Evolutionary conservation across 2,329 filamentous ascomycete species (phyloP).

Genomic region (Alternaria conjuncta): DNA sequence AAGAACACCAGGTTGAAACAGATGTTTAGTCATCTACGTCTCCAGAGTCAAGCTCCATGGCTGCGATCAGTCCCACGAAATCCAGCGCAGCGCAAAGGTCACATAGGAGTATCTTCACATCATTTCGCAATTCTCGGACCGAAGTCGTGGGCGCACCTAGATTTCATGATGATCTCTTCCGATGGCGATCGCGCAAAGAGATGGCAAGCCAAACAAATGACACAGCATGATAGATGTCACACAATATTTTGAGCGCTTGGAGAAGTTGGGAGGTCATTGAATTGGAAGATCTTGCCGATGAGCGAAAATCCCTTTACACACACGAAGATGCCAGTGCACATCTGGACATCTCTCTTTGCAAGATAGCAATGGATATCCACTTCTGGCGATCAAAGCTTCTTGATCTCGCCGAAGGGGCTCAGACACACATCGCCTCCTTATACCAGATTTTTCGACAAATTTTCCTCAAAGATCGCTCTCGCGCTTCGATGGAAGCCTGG

Average conservation of each 20-base stretch:
- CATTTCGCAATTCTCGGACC: not conserved
- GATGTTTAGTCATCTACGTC: not conserved
- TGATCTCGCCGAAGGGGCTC: not conserved
- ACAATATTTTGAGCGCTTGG: not conserved
- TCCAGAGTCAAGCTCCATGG: not conserved
- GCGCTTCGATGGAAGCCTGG: not conserved
- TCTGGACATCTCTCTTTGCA: no score
- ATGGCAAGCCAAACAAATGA: not conserved
- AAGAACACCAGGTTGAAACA: not conserved
- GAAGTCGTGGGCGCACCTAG: not conserved
- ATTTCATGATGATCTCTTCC: not conserved
- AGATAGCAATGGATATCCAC: not conserved
- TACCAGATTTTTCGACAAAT: not conserved
- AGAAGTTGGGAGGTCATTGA: no score
- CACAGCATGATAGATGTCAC: not conserved
- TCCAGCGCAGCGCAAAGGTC: not conserved
- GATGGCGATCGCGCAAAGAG: not conserved
- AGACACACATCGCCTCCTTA: not conserved
- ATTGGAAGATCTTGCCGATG: rapidly evolving
- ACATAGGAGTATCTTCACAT: not conserved
- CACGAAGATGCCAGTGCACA: not conserved
- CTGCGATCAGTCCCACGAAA: not conserved
- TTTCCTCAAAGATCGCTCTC: not conserved
- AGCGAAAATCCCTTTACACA: not conserved
- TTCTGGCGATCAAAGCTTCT: not conserved